Evolutionary conservation across 352 stramenopile species (phyloP).

Genomic region (Phytophthora aleatoria): DNA sequence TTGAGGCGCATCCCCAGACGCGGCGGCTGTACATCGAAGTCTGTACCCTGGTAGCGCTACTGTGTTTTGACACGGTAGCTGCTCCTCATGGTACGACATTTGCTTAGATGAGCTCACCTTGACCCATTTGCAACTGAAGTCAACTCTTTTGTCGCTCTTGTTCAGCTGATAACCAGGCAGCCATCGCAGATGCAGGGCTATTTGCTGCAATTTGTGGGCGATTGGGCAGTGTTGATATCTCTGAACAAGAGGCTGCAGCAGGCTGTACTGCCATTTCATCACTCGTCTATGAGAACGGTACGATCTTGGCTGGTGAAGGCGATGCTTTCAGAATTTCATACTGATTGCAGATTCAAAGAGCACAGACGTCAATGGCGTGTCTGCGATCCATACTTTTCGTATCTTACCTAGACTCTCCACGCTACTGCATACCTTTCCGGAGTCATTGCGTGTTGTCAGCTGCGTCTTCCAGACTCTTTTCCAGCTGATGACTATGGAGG

Average conservation of each 20-base stretch:
- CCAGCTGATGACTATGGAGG: not conserved
- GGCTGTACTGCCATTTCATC: not conserved
- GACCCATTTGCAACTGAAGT: not conserved
- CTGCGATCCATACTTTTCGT: not conserved
- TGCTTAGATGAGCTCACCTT: not conserved
- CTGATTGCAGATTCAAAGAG: not conserved
- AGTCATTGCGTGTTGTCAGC: not conserved
- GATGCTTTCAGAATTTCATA: not conserved
- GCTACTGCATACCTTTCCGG: not conserved
- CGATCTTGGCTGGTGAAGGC: not conserved
- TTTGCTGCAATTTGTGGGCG: not conserved
- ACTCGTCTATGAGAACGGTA: not conserved
- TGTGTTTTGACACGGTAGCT: not conserved
- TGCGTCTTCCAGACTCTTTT: not conserved
- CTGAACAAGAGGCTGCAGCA: not conserved
- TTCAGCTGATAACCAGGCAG: not conserved
- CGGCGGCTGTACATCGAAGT: not conserved
- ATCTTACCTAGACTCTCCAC: not conserved
- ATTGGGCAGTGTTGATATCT: not conserved
- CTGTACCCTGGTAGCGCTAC: not conserved
- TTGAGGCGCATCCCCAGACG: conserved; percentile 7
- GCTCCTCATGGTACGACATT: not conserved
- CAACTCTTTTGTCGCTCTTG: not conserved
- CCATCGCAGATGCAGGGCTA: not conserved
- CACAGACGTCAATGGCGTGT: not conserved